Base-by-base conservation (phyloP, 139 green algal genomes). In the Tetradesmus lagerheimii region DNA sequence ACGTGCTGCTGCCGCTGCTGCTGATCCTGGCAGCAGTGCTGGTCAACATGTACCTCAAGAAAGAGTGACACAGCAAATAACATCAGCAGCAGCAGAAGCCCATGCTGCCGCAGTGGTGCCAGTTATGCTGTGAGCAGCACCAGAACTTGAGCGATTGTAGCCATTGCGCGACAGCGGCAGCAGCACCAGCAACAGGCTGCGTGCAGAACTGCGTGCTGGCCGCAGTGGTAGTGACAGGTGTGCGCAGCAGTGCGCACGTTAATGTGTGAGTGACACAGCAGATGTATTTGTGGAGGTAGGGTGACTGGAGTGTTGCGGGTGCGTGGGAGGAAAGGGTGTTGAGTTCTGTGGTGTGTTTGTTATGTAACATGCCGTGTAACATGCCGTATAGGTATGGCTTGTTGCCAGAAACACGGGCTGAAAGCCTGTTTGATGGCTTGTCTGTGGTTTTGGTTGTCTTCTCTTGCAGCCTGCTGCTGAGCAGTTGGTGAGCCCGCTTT, bases 1-100 rank as follows among this genome's bases (percentile, higher is more conserved):
- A 92, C 35, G 85, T 95, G 37, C 34, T 95, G 78, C 86, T 95
- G 45, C 93, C 93, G 0, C 34, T 95, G 20, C 64, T 94, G 29
- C 76, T 95, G n/a, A 85, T 95, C 2, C 25, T 91, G 11, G 67
- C 85, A 31, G 91, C 91, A 1, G 47, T 95, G 0, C 80, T 89
- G 5, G 27, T 95, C 2, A 92, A 93, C 67, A 89, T 93, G 35
- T 89, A 89, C 75, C 37, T 86, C 34, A 83, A 80, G 18, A 79
- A 79, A n/a, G 31, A 79, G 71, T 79, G n/a, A 88, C 64, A 25
- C 67, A 88, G 64, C 41, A 77, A 35, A 1, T 39, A 39, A 3
- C 78, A 83, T 38, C 76, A 84, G 27, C 38, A 37, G 39, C 78
- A 66, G 39, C 78, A 84, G 78, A 41, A 84, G 20, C 2, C 39